Conservation (phyloP, 2,329 filamentous ascomycete genomes). For the Diaporthe vexans region DNA sequence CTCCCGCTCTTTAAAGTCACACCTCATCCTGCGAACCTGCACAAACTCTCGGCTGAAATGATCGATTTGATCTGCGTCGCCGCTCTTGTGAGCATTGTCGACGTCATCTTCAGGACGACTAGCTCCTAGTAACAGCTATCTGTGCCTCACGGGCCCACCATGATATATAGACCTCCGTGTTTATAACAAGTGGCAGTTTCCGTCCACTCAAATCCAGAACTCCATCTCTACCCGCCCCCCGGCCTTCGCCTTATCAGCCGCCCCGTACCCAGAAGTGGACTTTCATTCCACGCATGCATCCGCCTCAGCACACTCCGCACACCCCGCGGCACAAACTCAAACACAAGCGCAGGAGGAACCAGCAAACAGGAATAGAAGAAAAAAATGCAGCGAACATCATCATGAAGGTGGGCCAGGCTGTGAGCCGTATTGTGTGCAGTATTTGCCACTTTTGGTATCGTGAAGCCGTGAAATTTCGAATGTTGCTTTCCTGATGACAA, state of each 20-base stretch:
- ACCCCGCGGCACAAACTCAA: not conserved
- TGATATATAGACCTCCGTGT: slow-evolving; percentile 33
- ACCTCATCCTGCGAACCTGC: not conserved
- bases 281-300: slow-evolving; percentile 16
- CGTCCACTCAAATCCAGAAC: slow-evolving; percentile 27
- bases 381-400: slow-evolving; percentile 12
- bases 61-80: slow-evolving; percentile 7
- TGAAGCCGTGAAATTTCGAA: slow-evolving; percentile 13
- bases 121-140: slow-evolving; percentile 9
- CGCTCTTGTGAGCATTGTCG: slow-evolving; percentile 8
- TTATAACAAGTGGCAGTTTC: slow-evolving; percentile 6
- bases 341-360: not conserved
- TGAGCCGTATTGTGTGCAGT: slow-evolving; percentile 12
- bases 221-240: slow-evolving; percentile 8
- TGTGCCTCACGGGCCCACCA: slow-evolving; percentile 5
- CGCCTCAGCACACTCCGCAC: not conserved
- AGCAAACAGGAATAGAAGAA: not conserved
- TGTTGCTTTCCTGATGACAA: slow-evolving; percentile 1
- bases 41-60: not conserved
- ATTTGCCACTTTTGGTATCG: slow-evolving; percentile 23
- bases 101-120: not conserved
- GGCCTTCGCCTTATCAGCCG: not conserved
- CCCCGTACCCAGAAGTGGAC: not conserved
- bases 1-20: slow-evolving; percentile 2
- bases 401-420: slow-evolving; percentile 17